Percentiles rank a stretch among this genome's conserved stretches.
Conservation (phyloP, 2,329 filamentous ascomycete genomes). For the Pseudogymnoascus sp. region DNA sequence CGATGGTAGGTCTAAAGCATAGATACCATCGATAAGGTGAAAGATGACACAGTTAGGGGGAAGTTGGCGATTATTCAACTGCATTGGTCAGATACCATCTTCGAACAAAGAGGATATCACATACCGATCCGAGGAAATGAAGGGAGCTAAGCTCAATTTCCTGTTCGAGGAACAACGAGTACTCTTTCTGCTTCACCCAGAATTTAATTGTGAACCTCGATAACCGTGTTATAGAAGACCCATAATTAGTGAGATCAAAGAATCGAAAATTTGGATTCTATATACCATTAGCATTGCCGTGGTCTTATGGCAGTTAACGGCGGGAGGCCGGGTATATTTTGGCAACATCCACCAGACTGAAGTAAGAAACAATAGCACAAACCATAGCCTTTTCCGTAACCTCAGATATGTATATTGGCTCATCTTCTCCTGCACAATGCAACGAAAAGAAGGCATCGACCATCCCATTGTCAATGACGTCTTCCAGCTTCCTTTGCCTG, state of each 20-base stretch:
- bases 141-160: constrained; percentile 62
- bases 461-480: constrained; percentile 62
- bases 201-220: constrained; percentile 62
- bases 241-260: constrained; percentile 66
- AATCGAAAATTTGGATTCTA: constrained; percentile 80
- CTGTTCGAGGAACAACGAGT: constrained; percentile 63
- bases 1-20: constrained; percentile 66
- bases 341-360: background rate
- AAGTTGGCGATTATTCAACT: constrained; percentile 61
- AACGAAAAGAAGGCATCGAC: constrained; percentile 88
- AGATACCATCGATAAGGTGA: constrained; percentile 79
- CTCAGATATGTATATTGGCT: constrained; percentile 89
- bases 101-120: constrained; percentile 30
- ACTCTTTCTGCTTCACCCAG: constrained; percentile 59
- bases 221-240: constrained; percentile 57
- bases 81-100: constrained; percentile 35
- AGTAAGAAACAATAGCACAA: constrained; percentile 17
- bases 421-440: constrained; percentile 58
- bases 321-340: background rate
- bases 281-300: background rate
- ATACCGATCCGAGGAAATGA: constrained; percentile 65
- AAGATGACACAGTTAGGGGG: constrained; percentile 79
- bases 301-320: background rate
- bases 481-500: constrained; percentile 70
- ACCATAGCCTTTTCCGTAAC: constrained; percentile 67